Evolutionary conservation across 805 yeast species (phyloP), one percentile per base, ranked within the genome.

Genomic region (Cyberlindnera mycetangii): DNA sequence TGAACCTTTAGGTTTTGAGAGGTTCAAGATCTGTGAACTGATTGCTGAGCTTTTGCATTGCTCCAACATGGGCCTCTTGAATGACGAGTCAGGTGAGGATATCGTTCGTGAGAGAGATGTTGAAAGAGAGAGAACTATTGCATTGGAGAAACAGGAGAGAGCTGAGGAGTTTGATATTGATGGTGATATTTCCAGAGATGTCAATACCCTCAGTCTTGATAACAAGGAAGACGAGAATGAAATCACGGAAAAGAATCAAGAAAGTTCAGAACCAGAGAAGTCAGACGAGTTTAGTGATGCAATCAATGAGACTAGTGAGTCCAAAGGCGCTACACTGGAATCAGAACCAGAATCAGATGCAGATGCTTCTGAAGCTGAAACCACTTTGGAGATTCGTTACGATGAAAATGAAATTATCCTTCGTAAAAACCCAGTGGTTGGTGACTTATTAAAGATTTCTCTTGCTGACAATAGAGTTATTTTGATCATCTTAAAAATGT

Each of bases 41-140:
- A 79, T 93, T 39, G 99, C 99, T 0, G 99, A 93, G 59, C 72
- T 93, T 32, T 72, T 93, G 45, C 99, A 93, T 65, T 93, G 99
- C 61, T 89, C 97, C n/a, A 93, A 93, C 66, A 93, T 93, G 98
- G 88, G 85, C 0, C 72, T 89, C 16, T 74, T 93, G 53, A 93
- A 92, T 62, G 89, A 90, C 37, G 79, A 76, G 32, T 74, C 74
- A 41, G 89, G 90, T 43, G 83, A 87, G 62, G 71, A 72, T 24
- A 74, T 88, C 35, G 81, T 89, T 19, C 64, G 66, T 31, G 79
- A 83, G 45, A 75, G 97, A 39, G 96, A 89, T 57, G 62, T 66
- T 11, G 78, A 83, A 48, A 74, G 97, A 47, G 70, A 68, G 18
- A 70, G 82, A 18, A 69, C 84, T 39, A 67, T 67, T 44, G 67